Evolutionary conservation across 2,329 filamentous ascomycete species (phyloP), one percentile per base, ranked within the genome.

Genomic region (Trichoderma guizhouense): DNA sequence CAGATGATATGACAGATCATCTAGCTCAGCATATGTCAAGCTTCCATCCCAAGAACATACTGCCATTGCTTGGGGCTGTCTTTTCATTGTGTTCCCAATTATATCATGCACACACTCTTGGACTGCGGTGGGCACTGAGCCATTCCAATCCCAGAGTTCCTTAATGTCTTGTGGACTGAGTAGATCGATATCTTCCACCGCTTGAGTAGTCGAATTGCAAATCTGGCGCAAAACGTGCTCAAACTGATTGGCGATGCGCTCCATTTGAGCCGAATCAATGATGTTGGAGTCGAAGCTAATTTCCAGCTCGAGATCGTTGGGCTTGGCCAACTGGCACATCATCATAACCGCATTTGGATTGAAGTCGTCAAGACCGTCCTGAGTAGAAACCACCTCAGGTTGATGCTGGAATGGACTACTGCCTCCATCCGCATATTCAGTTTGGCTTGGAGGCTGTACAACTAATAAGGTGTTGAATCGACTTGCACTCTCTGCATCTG

Each of bases 1-100:
- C 14, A 77, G 65, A 9, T 28, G 60, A 39, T 39, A 60, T 3
- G 74, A 72, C 7, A 72, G 55, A 2, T 57, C 26, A 53, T 78
- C 75, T 1, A 85, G 76, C 55, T 85, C 79, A 51, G 75, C 67
- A 72, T 84, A 85, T 8, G 82, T 83, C 67, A 84, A 79, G 47
- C 76, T 73, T 9, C 83, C 77, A 60, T 78, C 76, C 77, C 76
- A 79, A 14, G 76, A 74, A 36, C 71, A 76, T 26, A 79, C 65
- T 3, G 77, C 77, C 18, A 68, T 62, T 9, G 74, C 74, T 30
- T 64, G 21, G 9, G 75, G 77, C 24, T 71, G 71, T 14, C 72
- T 70, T 26, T 67, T 32, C 7, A 72, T 75, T 24, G 69, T 61
- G 15, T 73, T 71, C 18, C 43, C 39, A 24, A 75, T 69, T 4